Conservation (phyloP, 1,284 basidiomycete species). For the Ganoderma sp. region DNA sequence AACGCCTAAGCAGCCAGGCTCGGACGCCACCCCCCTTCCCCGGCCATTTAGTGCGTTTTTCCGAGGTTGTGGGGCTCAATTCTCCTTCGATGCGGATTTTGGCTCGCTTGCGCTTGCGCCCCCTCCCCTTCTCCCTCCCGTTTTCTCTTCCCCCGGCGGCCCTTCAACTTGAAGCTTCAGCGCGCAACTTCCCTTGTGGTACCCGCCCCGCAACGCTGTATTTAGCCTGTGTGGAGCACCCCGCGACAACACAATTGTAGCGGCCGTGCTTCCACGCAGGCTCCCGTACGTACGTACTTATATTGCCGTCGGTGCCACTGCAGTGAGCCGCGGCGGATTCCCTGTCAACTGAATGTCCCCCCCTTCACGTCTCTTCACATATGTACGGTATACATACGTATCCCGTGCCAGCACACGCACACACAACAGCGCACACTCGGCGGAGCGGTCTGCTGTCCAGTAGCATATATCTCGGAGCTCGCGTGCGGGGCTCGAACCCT, state of each 20-base stretch:
- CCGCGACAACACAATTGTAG: not conserved
- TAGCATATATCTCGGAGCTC: conserved; percentile 6
- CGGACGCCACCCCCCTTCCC: no score
- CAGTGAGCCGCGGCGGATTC: no score
- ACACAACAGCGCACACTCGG: no score
- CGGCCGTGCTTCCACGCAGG: not conserved
- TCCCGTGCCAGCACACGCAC: no score
- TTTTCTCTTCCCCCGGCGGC: no score
- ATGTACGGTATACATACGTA: not conserved
- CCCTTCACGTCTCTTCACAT: not conserved
- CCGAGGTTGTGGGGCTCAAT: not conserved
- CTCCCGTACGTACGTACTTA: not conserved
- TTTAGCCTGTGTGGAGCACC: not conserved
- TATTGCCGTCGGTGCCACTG: no score
- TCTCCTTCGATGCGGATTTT: not conserved
- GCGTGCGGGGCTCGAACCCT: not conserved
- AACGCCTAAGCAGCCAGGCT: not conserved
- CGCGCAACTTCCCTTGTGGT: not conserved
- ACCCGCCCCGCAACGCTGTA: not conserved
- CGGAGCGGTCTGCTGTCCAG: not conserved
- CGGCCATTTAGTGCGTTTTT: conserved; percentile 4
- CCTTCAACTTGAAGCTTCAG: no score
- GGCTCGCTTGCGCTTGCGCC: not conserved
- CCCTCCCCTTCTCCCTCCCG: no score
- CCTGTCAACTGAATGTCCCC: no score